Evolutionary conservation across 768 basidiomycete genomes (phyloP).

Genomic region (Boletus coccyginus): DNA sequence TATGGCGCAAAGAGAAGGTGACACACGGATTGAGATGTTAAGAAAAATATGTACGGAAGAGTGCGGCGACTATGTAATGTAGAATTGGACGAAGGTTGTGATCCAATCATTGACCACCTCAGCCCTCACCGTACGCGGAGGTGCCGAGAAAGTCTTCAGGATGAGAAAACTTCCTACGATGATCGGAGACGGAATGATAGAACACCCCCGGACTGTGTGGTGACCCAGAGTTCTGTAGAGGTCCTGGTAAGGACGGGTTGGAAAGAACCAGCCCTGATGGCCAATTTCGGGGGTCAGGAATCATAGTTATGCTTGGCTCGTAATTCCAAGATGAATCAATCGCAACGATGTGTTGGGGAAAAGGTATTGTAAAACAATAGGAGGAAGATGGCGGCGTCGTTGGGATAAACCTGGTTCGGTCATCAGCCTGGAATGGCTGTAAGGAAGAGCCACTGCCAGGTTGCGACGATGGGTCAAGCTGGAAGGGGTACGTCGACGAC

Average conservation of each 20-base stretch:
- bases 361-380: background rate
- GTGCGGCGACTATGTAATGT: background rate
- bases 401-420: background rate
- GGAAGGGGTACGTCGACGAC: background rate
- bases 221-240: background rate
- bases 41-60: background rate
- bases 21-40: background rate
- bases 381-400: background rate
- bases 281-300: slow-evolving; percentile 6
- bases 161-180: background rate
- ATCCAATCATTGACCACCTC: background rate
- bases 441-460: background rate
- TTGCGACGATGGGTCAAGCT: background rate
- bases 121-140: slow-evolving; percentile 2
- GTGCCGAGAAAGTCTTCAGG: background rate
- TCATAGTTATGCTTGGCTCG: background rate
- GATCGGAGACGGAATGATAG: slow-evolving; percentile 4
- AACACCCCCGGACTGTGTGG: background rate
- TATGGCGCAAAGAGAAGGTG: background rate
- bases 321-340: background rate
- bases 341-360: background rate
- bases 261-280: background rate
- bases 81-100: background rate
- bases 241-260: background rate
- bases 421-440: slow-evolving; percentile 4